Percentiles rank a stretch among this genome's conserved stretches.
phyloP scores from a whole-genome alignment of 805 yeast species.

The Saccharomycopsis schoenii region DNA sequence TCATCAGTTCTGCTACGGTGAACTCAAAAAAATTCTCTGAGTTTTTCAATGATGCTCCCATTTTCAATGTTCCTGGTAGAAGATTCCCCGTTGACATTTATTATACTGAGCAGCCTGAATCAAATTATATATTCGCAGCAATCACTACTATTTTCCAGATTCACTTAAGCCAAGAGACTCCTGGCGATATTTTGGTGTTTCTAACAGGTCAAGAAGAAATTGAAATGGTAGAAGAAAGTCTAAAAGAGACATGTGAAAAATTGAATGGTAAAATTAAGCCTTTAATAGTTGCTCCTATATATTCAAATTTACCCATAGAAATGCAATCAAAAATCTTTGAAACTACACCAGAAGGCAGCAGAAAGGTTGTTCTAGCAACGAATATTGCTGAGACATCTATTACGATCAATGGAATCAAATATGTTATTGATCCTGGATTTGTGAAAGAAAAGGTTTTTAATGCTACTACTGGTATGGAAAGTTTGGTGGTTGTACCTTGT shows the following conservation, averaged over 20 bases:
- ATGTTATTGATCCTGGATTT: constrained; percentile 91
- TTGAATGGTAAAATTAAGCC: constrained; percentile 52
- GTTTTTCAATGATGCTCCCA: constrained; percentile 77
- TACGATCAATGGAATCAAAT: constrained; percentile 92
- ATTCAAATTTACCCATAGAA: constrained; percentile 84
- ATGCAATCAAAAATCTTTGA: constrained; percentile 75
- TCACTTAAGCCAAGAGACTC: constrained; percentile 54
- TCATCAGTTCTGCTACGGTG: constrained; percentile 91
- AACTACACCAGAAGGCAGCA: constrained; percentile 65
- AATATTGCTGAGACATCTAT: constrained; percentile 96
- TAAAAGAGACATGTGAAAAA: constrained; percentile 54
- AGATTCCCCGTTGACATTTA: constrained; percentile 84
- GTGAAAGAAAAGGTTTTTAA: constrained; percentile 87
- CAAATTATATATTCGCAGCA: constrained; percentile 85
- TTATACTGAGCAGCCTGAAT: constrained; percentile 80
- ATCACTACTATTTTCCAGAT: constrained; percentile 81
- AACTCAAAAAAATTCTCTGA: constrained; percentile 80
- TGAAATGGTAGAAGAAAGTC: constrained; percentile 64
- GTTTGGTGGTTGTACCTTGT: constrained; percentile 76
- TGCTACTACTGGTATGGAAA: constrained; percentile 81
- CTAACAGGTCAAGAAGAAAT: constrained; percentile 96
- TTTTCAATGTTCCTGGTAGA: constrained; percentile 84
- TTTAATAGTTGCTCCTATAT: constrained; percentile 73
- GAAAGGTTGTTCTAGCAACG: constrained; percentile 90
- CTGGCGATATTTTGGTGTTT: constrained; percentile 85